Evolutionary conservation across 2,329 filamentous ascomycete species (phyloP), one percentile per base, ranked within the genome.

Genomic region (Fulvia fulva): DNA sequence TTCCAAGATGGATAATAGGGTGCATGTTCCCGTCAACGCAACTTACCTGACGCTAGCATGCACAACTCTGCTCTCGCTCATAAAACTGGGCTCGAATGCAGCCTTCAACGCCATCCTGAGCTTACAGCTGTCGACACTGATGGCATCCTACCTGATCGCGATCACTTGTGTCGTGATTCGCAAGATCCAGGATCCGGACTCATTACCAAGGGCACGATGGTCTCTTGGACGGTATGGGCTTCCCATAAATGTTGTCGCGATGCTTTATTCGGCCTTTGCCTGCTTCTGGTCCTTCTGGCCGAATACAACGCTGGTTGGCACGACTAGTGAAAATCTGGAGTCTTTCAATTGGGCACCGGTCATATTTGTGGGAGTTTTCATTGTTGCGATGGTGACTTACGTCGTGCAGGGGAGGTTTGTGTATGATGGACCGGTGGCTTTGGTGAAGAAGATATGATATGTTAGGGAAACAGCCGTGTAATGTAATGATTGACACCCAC

Each of bases 201-300:
- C 65, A 6, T 47, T 68, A 25, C 65, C 65, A 7, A 55, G 51
- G 23, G 63, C 63, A 12, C 55, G 63, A 46, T 68, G 65, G 62
- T 66, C 61, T 1, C 58, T 70, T 6, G 67, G 62, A 3, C 56
- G 46, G 22, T 16, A 53, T 23, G 62, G 59, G 2, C 50, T 64
- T 8, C 45, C 57, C 1, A 59, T 64, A 19, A 64, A 64, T 28
- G 56, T 60, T 34, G 23, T 61, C 28, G 60, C 62, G 19, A 54
- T 51, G 14, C 45, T 41, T 11, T 64, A 64, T 47, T 51, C 62
- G 7, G 52, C 52, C 5, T 64, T 64, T 51, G 62, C 62, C 1
- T 57, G 62, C 45, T 64, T 64, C 53, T 64, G 62, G 59, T 60
- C 62, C 0, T 64, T 64, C 46, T 64, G 62, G 62, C 60, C 60